phyloP scores from a whole-genome alignment of 106 monocot species.

The Triglochin maritima region DNA sequence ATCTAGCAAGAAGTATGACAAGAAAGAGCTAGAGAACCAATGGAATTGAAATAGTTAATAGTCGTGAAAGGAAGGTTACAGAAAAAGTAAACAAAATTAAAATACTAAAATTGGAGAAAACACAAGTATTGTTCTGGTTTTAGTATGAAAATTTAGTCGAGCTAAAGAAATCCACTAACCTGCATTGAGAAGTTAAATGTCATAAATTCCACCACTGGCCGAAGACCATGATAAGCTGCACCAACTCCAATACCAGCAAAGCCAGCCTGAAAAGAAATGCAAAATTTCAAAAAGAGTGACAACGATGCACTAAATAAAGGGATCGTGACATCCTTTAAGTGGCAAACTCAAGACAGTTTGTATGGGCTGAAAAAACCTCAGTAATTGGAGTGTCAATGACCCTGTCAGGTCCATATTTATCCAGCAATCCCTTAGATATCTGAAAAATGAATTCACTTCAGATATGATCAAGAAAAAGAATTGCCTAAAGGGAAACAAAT shows the following conservation, averaged over 20 bases:
- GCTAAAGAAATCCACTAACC: conserved; percentile 23
- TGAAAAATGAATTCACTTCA: conserved; percentile 14
- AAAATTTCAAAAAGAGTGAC: neutral
- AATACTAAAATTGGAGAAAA: too few relatives aligned
- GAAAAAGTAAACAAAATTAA: too few relatives aligned
- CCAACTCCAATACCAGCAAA: conserved; percentile 99
- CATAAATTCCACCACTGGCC: conserved; percentile 95
- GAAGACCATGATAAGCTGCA: conserved; percentile 92
- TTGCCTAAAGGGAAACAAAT: neutral
- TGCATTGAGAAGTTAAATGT: conserved; percentile 99
- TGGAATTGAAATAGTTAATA: too few relatives aligned
- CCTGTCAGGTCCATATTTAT: conserved; percentile 98
- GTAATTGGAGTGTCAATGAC: conserved; percentile 97
- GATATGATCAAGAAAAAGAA: neutral
- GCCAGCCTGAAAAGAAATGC: conserved; percentile 55
- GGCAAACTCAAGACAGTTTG: too few relatives aligned
- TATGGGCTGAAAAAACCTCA: conserved; percentile 39
- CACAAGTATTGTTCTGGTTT: too few relatives aligned
- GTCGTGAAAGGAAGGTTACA: too few relatives aligned
- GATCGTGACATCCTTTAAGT: too few relatives aligned
- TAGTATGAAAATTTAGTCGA: too few relatives aligned
- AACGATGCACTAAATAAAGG: neutral
- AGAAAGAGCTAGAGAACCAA: too few relatives aligned
- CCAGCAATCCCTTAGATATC: conserved; percentile 88
- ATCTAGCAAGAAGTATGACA: too few relatives aligned